Conservation (phyloP, 2,329 filamentous ascomycete species). For the Calonectria pteridis region DNA sequence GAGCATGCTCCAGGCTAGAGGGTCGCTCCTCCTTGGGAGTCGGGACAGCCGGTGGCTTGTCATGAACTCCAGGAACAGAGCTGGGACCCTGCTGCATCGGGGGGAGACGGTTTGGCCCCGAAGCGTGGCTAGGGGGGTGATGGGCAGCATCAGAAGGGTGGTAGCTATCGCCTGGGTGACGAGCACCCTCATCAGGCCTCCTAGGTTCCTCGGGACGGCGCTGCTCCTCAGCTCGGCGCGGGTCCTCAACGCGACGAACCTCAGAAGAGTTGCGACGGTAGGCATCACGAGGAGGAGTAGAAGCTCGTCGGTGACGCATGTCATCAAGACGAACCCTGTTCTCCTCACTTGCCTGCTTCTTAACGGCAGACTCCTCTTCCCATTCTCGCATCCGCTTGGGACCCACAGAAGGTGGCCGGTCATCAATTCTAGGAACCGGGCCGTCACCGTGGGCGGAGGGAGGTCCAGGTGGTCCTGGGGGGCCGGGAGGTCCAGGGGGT, state of each 20-base stretch:
- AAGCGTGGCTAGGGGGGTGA: constrained; percentile 70
- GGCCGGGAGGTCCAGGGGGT: constrained; percentile 53
- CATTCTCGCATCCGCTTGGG: constrained; percentile 92
- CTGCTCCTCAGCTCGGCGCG: constrained; percentile 71
- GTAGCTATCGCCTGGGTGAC: constrained; percentile 82
- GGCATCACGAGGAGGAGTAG: constrained; percentile 76
- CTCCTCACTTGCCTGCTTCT: constrained; percentile 92
- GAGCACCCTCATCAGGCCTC: constrained; percentile 72
- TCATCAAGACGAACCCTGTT: constrained; percentile 89
- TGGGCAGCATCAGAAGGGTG: constrained; percentile 95
- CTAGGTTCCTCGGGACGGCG: constrained; percentile 71
- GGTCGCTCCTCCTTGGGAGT: constrained; percentile 71
- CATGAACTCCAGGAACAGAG: constrained; percentile 67
- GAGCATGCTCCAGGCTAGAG: constrained; percentile 53
- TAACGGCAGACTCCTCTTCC: constrained; percentile 84
- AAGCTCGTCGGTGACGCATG: constrained; percentile 81
- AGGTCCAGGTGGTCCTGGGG: constrained; percentile 53
- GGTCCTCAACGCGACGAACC: constrained; percentile 73
- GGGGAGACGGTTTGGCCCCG: constrained; percentile 67
- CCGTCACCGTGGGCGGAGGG: constrained; percentile 71
- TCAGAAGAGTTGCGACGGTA: constrained; percentile 86
- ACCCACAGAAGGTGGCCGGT: constrained; percentile 83
- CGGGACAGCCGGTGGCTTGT: constrained; percentile 53
- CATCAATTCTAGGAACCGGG: constrained; percentile 69
- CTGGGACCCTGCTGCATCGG: constrained; percentile 73